A percentile compares a stretch with the other conserved stretches of the same genome.
Evolutionary conservation across 768 basidiomycete species (phyloP).

Genomic region (Termitomyces sp.): DNA sequence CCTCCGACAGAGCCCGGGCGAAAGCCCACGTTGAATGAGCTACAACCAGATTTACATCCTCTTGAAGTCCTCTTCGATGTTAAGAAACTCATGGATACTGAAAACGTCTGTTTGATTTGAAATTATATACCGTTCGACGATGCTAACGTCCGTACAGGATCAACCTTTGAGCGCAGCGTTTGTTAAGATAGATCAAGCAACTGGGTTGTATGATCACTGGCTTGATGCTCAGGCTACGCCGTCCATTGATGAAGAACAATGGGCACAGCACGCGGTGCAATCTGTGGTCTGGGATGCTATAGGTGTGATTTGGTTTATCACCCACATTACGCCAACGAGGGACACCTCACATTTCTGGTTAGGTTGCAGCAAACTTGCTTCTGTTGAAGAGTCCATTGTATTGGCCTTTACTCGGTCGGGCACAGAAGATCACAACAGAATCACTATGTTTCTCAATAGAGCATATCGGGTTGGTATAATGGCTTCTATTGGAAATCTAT

Average conservation of each 20-base stretch:
- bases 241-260: slow-evolving; percentile 58
- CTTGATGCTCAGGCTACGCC: slow-evolving; percentile 52
- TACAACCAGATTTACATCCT: slow-evolving; percentile 75
- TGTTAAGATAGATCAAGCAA: slow-evolving; percentile 62
- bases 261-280: slow-evolving; percentile 73
- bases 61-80: slow-evolving; percentile 77
- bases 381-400: slow-evolving; percentile 68
- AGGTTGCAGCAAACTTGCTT: slow-evolving; percentile 70
- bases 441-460: slow-evolving; percentile 61
- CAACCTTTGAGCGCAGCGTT: slow-evolving; percentile 73
- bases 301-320: slow-evolving; percentile 39
- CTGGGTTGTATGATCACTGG: slow-evolving; percentile 73
- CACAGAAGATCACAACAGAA: slow-evolving; percentile 57
- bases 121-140: not conserved
- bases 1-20: slow-evolving; percentile 47
- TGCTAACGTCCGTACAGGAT: slow-evolving; percentile 39
- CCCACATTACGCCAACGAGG: not conserved
- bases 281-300: slow-evolving; percentile 69
- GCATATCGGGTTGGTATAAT: slow-evolving; percentile 57
- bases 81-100: slow-evolving; percentile 68
- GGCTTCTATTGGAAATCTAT: not conserved
- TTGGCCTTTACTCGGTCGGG: slow-evolving; percentile 62
- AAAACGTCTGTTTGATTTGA: slow-evolving; percentile 43
- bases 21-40: slow-evolving; percentile 62
- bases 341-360: not conserved